A percentile compares a stretch with the other conserved stretches of the same genome.
These are phyloP conservation scores for Mortierella sp. DNA, from an alignment of 371 early-diverging fungal species.

Conservation along the genomic window DNA sequence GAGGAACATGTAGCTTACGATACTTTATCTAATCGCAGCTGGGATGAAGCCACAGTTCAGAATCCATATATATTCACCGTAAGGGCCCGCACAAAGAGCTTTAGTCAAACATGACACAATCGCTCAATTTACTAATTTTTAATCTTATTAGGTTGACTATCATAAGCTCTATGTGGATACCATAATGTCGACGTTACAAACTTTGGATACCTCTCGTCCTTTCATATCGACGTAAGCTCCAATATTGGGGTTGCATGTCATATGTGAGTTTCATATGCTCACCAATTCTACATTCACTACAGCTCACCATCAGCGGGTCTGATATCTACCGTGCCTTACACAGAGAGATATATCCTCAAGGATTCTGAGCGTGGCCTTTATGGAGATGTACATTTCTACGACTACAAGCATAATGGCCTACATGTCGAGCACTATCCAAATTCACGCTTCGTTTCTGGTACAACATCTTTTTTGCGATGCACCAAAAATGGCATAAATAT, in stretches of 20 bases:
- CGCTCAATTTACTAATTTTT: neutral
- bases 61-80: constrained; percentile 53
- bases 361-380: constrained; percentile 35
- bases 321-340: constrained; percentile 34
- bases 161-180: constrained; percentile 44
- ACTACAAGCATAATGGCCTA: constrained; percentile 52
- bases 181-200: constrained; percentile 19
- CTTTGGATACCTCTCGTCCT: constrained; percentile 27
- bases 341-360: constrained; percentile 40
- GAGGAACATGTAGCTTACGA: neutral
- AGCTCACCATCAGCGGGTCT: constrained; percentile 51
- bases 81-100: neutral
- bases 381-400: constrained; percentile 53
- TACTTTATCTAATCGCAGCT: neutral
- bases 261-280: neutral
- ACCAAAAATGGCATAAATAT: too few species aligned
- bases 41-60: constrained; percentile 35
- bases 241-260: too few species aligned
- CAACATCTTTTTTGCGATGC: too few species aligned
- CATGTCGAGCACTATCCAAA: constrained; percentile 43
- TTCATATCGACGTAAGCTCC: constrained; percentile 39
- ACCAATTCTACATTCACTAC: neutral
- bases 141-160: constrained; percentile 33
- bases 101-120: neutral
- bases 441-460: constrained; percentile 54